Percentiles rank a stretch among this genome's conserved stretches.
Conservation (phyloP, 352 stramenopile species). For the Phytopythium boreale region DNA sequence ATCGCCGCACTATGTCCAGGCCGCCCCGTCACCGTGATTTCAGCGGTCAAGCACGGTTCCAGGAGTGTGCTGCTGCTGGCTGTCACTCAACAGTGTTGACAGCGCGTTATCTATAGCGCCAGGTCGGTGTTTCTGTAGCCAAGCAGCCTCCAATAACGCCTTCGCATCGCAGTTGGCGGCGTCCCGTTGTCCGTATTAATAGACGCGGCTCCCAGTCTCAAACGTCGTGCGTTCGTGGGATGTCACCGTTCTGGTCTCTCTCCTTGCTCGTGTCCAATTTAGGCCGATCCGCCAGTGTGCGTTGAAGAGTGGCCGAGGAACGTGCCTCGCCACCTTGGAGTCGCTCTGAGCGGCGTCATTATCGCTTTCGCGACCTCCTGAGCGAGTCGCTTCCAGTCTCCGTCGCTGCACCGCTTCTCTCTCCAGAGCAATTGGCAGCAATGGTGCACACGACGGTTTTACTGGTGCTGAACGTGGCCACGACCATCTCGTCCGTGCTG, state of each 20-base stretch:
- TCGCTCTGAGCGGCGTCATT: neutral
- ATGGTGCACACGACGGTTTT: neutral
- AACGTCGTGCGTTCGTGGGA: neutral
- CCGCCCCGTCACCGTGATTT: neutral
- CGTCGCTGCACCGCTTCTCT: neutral
- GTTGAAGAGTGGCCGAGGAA: neutral
- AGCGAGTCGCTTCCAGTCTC: neutral
- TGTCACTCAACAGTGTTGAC: slow-evolving; percentile 1
- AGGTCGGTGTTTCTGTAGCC: neutral
- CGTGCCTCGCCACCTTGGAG: neutral
- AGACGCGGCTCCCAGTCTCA: neutral
- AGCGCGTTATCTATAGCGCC: neutral
- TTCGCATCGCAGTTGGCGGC: neutral
- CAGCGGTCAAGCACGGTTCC: no score
- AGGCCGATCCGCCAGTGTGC: neutral
- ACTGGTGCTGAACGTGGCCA: slow-evolving; percentile 5
- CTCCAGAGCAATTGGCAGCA: neutral
- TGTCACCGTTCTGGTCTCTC: neutral
- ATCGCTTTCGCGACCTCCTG: neutral
- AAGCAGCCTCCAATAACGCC: neutral
- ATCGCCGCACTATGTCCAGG: slow-evolving; percentile 12
- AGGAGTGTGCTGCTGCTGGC: neutral
- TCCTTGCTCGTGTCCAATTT: neutral
- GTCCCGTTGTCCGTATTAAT: neutral
- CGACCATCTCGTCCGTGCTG: slow-evolving; percentile 10